A percentile compares a stretch with the other conserved stretches of the same genome.
Conservation (phyloP, 1,284 basidiomycete species). For the Puccinia horiana region DNA sequence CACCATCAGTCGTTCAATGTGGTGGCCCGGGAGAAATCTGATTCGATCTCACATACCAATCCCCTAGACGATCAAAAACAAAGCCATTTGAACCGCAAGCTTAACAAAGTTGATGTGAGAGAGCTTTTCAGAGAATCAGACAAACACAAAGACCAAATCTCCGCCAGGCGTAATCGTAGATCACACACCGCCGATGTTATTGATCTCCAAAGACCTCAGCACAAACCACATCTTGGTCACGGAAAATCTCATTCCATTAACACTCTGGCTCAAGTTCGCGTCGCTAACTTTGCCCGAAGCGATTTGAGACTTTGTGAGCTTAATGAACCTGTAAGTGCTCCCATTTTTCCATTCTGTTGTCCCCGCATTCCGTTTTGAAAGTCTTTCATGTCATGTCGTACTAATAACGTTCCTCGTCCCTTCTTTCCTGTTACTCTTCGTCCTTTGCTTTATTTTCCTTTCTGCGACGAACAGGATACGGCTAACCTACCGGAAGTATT, state of each 20-base stretch:
- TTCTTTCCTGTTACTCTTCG: neutral
- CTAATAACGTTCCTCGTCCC: neutral
- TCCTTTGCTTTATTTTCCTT: neutral
- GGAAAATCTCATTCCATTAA: conserved; percentile 16
- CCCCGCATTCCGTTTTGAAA: neutral
- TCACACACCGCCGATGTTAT: conserved; percentile 18
- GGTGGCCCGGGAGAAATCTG: neutral
- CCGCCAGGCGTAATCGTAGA: conserved; percentile 14
- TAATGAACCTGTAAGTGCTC: conserved; percentile 22
- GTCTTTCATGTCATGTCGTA: neutral
- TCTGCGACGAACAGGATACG: neutral
- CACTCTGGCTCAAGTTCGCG: conserved; percentile 22
- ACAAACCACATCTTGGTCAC: neutral
- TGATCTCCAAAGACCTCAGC: neutral
- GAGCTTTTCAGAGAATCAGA: neutral
- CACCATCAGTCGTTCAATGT: conserved; percentile 29
- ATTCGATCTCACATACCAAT: neutral
- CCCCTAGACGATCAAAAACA: conserved; percentile 23
- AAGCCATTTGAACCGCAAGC: conserved; percentile 11
- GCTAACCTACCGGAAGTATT: neutral
- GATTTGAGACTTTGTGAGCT: conserved; percentile 31
- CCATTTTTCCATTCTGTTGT: neutral
- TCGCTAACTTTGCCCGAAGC: conserved; percentile 26
- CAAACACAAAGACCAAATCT: neutral
- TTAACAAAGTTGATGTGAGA: conserved; percentile 2